Evolutionary conservation across 176 grass and related monocot species (phyloP).

Genomic region (Eragrostis nindensis): DNA sequence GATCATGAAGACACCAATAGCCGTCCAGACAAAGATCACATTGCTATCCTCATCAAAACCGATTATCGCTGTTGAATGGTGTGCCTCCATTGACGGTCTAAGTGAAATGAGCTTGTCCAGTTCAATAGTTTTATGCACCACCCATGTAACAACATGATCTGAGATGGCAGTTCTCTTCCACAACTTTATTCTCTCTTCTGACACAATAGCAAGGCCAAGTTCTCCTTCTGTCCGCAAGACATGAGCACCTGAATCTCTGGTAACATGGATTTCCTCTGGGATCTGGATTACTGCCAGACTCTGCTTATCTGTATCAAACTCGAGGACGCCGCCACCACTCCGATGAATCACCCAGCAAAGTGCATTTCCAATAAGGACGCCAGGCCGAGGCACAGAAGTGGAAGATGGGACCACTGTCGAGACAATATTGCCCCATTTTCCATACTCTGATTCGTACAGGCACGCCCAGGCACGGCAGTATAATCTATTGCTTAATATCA

Average conservation of each 20-base stretch:
- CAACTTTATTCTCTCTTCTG: background rate
- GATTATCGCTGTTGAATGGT: background rate
- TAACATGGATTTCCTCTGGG: background rate
- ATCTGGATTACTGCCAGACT: background rate
- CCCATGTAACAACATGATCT: background rate
- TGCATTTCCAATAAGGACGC: background rate
- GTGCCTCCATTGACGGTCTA: background rate
- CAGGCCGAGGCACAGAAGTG: background rate
- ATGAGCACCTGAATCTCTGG: background rate
- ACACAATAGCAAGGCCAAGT: background rate
- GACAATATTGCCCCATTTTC: background rate
- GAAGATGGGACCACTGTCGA: background rate
- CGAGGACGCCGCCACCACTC: background rate
- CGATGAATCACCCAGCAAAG: background rate
- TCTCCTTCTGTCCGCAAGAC: background rate
- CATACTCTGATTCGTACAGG: background rate
- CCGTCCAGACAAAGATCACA: too few species aligned
- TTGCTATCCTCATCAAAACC: background rate
- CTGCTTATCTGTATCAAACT: background rate
- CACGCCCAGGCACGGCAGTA: background rate
- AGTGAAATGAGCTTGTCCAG: background rate
- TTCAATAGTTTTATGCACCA: background rate
- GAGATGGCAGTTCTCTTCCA: background rate
- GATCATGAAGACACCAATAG: too few species aligned
- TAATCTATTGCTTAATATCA: background rate